These are phyloP conservation scores for Dicorynia guianensis DNA, from an alignment of 306 rosid species.

Conservation along the genomic window DNA sequence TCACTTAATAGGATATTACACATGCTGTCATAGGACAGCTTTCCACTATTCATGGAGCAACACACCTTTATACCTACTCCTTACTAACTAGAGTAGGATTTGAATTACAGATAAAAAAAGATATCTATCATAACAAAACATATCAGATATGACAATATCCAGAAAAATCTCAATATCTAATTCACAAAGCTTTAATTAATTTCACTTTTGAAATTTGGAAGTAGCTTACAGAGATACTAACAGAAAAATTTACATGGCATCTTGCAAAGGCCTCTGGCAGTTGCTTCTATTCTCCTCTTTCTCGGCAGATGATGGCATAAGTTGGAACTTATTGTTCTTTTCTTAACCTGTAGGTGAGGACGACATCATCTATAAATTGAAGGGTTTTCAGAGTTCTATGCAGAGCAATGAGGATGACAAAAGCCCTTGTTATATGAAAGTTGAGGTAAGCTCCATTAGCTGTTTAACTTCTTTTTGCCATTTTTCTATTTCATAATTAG, in stretches of 20 bases:
- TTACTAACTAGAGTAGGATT: too few relatives aligned
- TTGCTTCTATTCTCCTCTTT: conserved; percentile 26
- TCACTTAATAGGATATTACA: too few relatives aligned
- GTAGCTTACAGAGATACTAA: conserved; percentile 41
- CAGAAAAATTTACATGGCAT: conserved; percentile 48
- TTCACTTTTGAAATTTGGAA: conserved; percentile 39
- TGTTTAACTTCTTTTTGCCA: not conserved
- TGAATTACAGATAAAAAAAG: too few relatives aligned
- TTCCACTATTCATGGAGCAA: too few relatives aligned
- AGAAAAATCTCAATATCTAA: not conserved
- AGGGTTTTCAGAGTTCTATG: conserved; percentile 31
- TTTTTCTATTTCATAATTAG: conserved; percentile 18
- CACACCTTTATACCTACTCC: too few relatives aligned
- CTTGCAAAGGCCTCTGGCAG: conserved; percentile 37
- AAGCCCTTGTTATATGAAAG: conserved; percentile 36
- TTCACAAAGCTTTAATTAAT: conserved; percentile 38
- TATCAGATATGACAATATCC: too few relatives aligned
- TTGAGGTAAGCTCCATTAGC: conserved; percentile 45
- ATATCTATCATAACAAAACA: too few relatives aligned
- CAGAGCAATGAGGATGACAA: conserved; percentile 27
- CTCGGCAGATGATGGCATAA: conserved; percentile 37
- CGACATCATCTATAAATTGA: conserved; percentile 22
- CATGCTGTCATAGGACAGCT: too few relatives aligned
- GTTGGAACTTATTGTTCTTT: conserved; percentile 19
- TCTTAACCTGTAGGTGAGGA: conserved; percentile 29